A percentile compares a stretch with the other conserved stretches of the same genome.
Evolutionary conservation across 139 green algal genomes (phyloP).

Genomic region (Chlamydomonas sphaeroides): DNA sequence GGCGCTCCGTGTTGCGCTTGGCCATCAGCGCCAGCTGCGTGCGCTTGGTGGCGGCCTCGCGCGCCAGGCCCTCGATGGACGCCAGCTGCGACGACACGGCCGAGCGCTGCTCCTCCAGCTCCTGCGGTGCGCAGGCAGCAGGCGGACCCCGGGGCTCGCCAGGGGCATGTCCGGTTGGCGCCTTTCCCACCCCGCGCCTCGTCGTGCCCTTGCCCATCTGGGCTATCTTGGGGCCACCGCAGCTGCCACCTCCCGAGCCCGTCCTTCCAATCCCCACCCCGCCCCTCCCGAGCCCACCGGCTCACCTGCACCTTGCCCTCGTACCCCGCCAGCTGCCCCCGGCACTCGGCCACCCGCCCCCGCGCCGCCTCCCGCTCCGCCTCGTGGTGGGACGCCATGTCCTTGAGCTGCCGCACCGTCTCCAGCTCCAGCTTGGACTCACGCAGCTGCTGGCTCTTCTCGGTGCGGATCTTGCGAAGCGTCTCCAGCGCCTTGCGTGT

Average conservation of each 20-base stretch:
- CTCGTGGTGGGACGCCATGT: constrained; percentile 30
- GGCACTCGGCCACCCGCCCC: constrained; percentile 22
- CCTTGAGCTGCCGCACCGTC: constrained; percentile 59
- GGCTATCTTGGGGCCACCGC: no score
- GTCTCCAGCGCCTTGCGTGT: constrained; percentile 81
- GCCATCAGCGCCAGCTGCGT: constrained; percentile 44
- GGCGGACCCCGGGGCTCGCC: no score
- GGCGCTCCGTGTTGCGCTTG: constrained; percentile 31
- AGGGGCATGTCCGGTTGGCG: not conserved
- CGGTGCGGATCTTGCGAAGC: constrained; percentile 86
- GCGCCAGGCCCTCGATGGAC: not conserved
- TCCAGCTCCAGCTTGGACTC: constrained; percentile 81
- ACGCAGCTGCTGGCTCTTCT: constrained; percentile 74
- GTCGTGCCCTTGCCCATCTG: no score
- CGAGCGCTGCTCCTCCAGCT: not conserved
- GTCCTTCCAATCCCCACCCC: not conserved
- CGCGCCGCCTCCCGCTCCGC: constrained; percentile 8
- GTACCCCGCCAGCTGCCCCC: not conserved
- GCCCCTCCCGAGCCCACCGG: not conserved
- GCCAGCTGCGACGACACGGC: not conserved
- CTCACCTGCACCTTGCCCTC: constrained; percentile 34
- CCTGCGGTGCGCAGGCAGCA: not conserved
- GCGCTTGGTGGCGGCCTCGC: not conserved
- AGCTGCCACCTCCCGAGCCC: no score
- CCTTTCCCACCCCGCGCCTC: not conserved